These are phyloP conservation scores for Phlyctochytrium arcticum DNA, from an alignment of 192 early-diverging fungal species.

Conservation along the genomic window DNA sequence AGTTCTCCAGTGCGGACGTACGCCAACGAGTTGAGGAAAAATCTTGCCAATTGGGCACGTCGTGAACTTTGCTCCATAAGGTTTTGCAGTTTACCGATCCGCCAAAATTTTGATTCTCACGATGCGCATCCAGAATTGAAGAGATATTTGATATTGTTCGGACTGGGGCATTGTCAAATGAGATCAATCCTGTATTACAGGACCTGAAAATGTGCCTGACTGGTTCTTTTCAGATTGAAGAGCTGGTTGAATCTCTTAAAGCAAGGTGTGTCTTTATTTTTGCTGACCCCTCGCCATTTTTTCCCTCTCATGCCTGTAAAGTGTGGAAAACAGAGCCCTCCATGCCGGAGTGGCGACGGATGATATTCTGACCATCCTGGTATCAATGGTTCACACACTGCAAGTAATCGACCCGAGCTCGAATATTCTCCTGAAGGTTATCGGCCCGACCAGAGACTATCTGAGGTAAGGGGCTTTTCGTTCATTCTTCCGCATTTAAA, in stretches of 20 bases:
- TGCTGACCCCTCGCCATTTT: neutral
- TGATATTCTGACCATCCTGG: conserved; percentile 7
- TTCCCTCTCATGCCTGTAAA: neutral
- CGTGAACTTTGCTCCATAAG: conserved; percentile 11
- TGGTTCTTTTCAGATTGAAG: conserved; percentile 7
- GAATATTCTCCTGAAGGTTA: conserved; percentile 1
- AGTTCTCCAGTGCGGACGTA: no score
- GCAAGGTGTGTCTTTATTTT: neutral
- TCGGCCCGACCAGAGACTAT: conserved; percentile 11
- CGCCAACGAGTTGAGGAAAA: neutral
- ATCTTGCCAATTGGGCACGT: neutral
- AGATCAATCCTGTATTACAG: neutral
- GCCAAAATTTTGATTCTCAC: neutral
- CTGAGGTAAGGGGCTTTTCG: neutral
- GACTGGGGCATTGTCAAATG: neutral
- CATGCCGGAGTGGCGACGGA: conserved; percentile 18
- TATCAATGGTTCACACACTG: conserved; percentile 6
- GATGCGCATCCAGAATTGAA: neutral
- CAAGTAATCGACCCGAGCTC: conserved; percentile 12
- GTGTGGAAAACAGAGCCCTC: conserved; percentile 5
- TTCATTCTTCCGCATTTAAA: neutral
- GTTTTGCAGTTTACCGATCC: neutral
- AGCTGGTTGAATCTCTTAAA: conserved; percentile 9
- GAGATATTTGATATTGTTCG: conserved; percentile 10
- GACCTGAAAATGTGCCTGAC: conserved; percentile 11